Conservation (phyloP, 2,329 filamentous ascomycete genomes). For the Xylaria sp. region DNA sequence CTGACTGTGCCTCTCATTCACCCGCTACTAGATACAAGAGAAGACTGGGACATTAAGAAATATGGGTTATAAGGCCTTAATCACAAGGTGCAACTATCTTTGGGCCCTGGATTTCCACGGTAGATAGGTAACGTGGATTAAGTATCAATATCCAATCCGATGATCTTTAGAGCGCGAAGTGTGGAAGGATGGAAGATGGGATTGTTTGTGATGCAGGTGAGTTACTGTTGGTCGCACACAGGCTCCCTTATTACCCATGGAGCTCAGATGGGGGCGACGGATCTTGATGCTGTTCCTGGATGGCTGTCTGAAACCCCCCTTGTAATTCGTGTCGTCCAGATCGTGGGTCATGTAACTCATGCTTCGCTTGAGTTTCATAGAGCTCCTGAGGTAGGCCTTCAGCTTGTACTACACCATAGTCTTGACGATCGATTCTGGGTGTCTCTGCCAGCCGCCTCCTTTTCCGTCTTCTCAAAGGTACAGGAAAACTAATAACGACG, state of each 20-base stretch:
- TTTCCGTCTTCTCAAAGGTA: constrained; percentile 6
- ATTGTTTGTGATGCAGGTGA: neutral
- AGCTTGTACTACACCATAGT: neutral
- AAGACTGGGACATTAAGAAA: neutral
- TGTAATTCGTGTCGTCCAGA: neutral
- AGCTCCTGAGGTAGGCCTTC: neutral
- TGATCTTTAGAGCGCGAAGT: neutral
- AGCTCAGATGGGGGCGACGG: neutral
- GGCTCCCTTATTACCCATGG: neutral
- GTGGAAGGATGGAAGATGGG: neutral
- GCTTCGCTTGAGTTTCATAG: neutral
- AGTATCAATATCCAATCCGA: neutral
- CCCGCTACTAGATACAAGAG: neutral
- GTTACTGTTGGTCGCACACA: neutral
- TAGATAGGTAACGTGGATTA: neutral
- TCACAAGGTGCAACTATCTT: neutral
- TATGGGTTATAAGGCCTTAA: neutral
- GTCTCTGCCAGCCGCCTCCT: neutral
- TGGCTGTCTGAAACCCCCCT: neutral
- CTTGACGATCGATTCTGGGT: neutral
- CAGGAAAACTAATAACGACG: neutral
- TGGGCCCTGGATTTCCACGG: neutral
- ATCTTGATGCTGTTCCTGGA: neutral
- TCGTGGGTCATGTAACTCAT: neutral
- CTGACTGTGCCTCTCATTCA: neutral